A percentile compares a stretch with the other conserved stretches of the same genome.
phyloP scores from a whole-genome alignment of 2,329 filamentous ascomycete genomes.

The Colletotrichum sp. region DNA sequence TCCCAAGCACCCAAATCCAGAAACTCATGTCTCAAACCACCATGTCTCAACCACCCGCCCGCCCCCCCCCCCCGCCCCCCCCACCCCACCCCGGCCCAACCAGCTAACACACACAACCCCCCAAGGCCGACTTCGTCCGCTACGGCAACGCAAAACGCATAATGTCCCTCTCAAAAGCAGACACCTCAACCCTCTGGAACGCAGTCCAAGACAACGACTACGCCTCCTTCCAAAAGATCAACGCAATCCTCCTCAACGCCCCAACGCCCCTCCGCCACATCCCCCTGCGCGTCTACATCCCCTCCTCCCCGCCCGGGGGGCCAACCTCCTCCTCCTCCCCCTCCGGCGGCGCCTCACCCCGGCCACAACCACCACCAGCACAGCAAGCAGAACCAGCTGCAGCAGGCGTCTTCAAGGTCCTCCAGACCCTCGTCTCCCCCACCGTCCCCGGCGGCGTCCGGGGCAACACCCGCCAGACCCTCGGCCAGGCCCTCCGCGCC shows the following conservation, averaged over 20 bases:
- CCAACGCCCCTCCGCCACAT: conserved; percentile 79
- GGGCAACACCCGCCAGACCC: conserved; percentile 47
- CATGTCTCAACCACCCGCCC: background rate
- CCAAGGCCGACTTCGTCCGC: conserved; percentile 78
- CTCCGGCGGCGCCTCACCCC: background rate
- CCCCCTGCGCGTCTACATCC: conserved; percentile 88
- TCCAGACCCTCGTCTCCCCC: conserved; percentile 76
- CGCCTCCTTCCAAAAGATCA: conserved; percentile 73
- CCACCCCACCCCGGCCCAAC: no score
- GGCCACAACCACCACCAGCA: conserved; percentile 22
- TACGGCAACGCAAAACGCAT: conserved; percentile 89
- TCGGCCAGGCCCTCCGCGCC: conserved; percentile 79
- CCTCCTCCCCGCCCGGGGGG: conserved; percentile 56
- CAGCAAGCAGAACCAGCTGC: conserved; percentile 6
- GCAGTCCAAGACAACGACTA: conserved; percentile 82
- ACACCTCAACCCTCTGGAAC: conserved; percentile 84
- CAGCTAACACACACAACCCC: background rate
- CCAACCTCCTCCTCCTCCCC: background rate
- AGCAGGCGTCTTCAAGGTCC: conserved; percentile 67
- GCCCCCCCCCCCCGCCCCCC: no score
- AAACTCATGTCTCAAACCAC: background rate
- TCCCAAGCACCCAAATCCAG: background rate
- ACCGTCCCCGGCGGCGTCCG: conserved; percentile 36
- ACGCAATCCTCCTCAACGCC: conserved; percentile 77
- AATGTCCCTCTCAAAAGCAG: conserved; percentile 85